These are phyloP conservation scores for Exophiala bonariae DNA, from an alignment of 2,329 filamentous ascomycete genomes.

Conservation along the genomic window DNA sequence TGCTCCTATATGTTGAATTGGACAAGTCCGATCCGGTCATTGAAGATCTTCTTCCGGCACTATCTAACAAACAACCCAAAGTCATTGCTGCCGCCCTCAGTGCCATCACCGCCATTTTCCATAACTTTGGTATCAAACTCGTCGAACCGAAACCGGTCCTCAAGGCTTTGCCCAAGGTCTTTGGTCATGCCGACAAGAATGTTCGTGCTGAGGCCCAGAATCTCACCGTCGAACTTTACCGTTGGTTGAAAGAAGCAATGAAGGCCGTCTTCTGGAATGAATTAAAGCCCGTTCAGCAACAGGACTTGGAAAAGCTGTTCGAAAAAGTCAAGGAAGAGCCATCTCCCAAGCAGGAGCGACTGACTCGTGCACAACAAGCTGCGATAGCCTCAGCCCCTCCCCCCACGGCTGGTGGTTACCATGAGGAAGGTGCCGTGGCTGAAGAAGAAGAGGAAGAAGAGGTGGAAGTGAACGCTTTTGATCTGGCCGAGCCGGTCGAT, in stretches of 20 bases:
- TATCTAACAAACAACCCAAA: slow-evolving; percentile 89
- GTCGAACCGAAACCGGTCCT: slow-evolving; percentile 90
- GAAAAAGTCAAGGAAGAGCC: slow-evolving; percentile 89
- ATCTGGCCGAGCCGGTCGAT: slow-evolving; percentile 81
- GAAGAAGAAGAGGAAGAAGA: slow-evolving; percentile 60
- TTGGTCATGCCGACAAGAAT: slow-evolving; percentile 97
- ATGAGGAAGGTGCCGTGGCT: slow-evolving; percentile 55
- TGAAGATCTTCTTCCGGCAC: slow-evolving; percentile 80
- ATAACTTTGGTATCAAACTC: slow-evolving; percentile 92
- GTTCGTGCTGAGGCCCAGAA: slow-evolving; percentile 91
- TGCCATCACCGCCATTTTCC: slow-evolving; percentile 79
- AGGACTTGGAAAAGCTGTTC: slow-evolving; percentile 89
- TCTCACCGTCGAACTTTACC: slow-evolving; percentile 88
- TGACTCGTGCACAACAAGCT: slow-evolving; percentile 86
- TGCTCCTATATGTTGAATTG: slow-evolving; percentile 86
- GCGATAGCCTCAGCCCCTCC: slow-evolving; percentile 70
- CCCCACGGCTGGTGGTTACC: slow-evolving; percentile 58
- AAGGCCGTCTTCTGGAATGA: slow-evolving; percentile 98
- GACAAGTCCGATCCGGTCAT: slow-evolving; percentile 83
- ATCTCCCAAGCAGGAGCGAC: slow-evolving; percentile 82
- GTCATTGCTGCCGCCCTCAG: slow-evolving; percentile 74
- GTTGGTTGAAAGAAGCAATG: slow-evolving; percentile 97
- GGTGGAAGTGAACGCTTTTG: slow-evolving; percentile 75
- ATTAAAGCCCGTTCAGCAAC: slow-evolving; percentile 91
- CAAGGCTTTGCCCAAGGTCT: slow-evolving; percentile 84